Conservation (phyloP, 768 basidiomycete species). For the Termitomyces sp. region DNA sequence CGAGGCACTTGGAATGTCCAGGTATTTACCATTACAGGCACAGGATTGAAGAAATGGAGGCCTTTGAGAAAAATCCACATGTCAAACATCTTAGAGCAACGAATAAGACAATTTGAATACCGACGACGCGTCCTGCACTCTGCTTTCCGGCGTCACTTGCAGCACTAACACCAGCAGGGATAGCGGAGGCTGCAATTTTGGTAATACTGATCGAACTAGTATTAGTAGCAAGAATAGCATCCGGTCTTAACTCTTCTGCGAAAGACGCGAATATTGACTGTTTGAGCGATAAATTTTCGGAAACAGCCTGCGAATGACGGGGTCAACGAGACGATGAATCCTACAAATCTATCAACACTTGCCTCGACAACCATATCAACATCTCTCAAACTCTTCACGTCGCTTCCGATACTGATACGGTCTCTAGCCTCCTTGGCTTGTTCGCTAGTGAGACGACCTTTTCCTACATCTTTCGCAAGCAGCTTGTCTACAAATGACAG, state of each 20-base stretch:
- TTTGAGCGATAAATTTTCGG: slow-evolving; percentile 79
- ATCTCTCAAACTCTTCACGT: slow-evolving; percentile 60
- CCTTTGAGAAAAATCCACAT: slow-evolving; percentile 34
- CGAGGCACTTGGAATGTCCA: background rate
- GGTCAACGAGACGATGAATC: background rate
- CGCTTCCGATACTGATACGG: slow-evolving; percentile 56
- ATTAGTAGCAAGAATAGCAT: slow-evolving; percentile 84
- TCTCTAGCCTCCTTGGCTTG: slow-evolving; percentile 72
- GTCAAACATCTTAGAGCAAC: background rate
- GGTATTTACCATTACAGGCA: slow-evolving; percentile 82
- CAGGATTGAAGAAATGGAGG: slow-evolving; percentile 95
- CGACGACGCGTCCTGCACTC: slow-evolving; percentile 75
- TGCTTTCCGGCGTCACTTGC: slow-evolving; percentile 60
- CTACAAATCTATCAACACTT: slow-evolving; percentile 13
- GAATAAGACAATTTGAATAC: slow-evolving; percentile 31
- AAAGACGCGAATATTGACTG: slow-evolving; percentile 69
- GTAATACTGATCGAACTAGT: slow-evolving; percentile 95
- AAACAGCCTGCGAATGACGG: slow-evolving; percentile 60
- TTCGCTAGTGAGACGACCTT: slow-evolving; percentile 65
- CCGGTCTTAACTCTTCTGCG: slow-evolving; percentile 59
- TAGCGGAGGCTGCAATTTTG: slow-evolving; percentile 81
- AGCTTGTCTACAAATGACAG: slow-evolving; percentile 74
- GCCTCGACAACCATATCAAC: slow-evolving; percentile 93
- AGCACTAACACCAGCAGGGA: slow-evolving; percentile 51
- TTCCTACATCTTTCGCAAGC: slow-evolving; percentile 83